Percentiles rank a stretch among this genome's conserved stretches.
Conservation (phyloP, 2,329 filamentous ascomycete species). For the Neospermospora avenae region DNA sequence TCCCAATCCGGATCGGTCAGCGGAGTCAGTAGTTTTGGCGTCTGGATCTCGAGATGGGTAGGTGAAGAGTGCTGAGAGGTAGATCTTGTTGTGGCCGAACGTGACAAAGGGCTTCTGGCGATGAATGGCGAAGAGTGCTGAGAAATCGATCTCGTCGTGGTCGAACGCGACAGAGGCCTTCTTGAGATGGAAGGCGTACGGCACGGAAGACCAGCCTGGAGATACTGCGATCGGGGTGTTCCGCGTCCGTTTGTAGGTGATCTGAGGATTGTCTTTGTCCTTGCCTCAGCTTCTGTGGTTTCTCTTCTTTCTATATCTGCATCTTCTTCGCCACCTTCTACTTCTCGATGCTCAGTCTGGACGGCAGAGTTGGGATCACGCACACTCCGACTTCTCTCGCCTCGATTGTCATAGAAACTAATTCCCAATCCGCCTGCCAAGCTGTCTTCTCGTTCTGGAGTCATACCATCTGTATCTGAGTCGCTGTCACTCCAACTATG, state of each 20-base stretch:
- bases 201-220: neutral
- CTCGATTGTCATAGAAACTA: constrained; percentile 18
- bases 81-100: too few species aligned
- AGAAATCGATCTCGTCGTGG: neutral
- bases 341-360: neutral
- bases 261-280: neutral
- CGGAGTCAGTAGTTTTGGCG: neutral
- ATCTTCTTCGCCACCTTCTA: neutral
- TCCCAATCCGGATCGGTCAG: neutral
- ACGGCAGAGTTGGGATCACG: neutral
- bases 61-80: neutral
- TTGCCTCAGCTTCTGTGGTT: neutral
- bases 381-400: neutral
- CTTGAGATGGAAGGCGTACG: neutral
- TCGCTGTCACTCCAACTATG: neutral
- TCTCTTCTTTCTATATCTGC: neutral
- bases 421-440: constrained; percentile 12
- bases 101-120: neutral
- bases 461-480: neutral
- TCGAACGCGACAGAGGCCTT: too few species aligned
- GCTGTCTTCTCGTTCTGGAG: neutral
- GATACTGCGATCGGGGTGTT: neutral
- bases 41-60: neutral
- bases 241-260: neutral
- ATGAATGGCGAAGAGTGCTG: neutral